These are phyloP conservation scores for Cercospora nicotianae DNA, from an alignment of 2,329 filamentous ascomycete genomes.

Conservation along the genomic window DNA sequence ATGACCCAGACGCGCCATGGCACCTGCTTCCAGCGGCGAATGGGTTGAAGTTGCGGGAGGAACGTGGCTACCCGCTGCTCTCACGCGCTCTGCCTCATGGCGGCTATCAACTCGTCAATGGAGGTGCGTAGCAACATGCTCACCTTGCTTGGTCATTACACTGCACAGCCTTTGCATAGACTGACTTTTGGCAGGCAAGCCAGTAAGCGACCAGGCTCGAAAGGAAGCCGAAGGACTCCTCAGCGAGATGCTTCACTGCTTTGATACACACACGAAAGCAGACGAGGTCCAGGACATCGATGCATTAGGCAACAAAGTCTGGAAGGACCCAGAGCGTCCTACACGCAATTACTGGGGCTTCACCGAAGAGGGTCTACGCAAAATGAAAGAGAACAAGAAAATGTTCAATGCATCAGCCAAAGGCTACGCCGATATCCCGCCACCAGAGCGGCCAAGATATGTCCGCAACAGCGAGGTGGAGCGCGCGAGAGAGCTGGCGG, in stretches of 20 bases:
- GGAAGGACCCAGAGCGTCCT: constrained; percentile 34
- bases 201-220: constrained; percentile 25
- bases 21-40: constrained; percentile 38
- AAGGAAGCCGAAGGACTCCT: constrained; percentile 30
- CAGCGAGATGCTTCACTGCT: constrained; percentile 30
- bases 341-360: constrained; percentile 39
- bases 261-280: constrained; percentile 32
- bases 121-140: constrained; percentile 18
- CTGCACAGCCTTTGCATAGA: background rate
- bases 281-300: constrained; percentile 37
- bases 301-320: constrained; percentile 36
- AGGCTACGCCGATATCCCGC: constrained; percentile 29
- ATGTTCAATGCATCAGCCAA: constrained; percentile 20
- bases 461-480: constrained; percentile 25
- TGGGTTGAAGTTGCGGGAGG: constrained; percentile 34
- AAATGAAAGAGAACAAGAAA: constrained; percentile 26
- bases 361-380: constrained; percentile 28
- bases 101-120: constrained; percentile 30
- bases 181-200: constrained; percentile 20
- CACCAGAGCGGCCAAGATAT: constrained; percentile 13
- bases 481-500: constrained; percentile 27
- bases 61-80: constrained; percentile 33
- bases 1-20: constrained; percentile 34
- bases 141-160: too few species aligned
- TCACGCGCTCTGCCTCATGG: constrained; percentile 31